Conservation (phyloP, 2,329 filamentous ascomycete genomes). For the Nothophaeocryptopus gaeumannii region DNA sequence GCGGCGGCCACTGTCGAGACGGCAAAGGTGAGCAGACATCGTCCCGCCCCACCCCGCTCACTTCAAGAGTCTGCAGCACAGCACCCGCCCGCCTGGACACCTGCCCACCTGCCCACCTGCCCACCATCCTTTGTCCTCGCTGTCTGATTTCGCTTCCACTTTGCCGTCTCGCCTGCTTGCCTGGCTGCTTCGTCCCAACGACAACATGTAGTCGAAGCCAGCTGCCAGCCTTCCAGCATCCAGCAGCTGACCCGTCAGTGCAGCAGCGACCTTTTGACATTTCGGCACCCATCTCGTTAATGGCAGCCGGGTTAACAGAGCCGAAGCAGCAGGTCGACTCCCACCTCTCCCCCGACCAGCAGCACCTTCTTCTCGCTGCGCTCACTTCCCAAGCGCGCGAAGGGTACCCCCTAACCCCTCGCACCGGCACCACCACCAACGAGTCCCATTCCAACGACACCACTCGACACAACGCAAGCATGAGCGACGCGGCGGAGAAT, state of each 20-base stretch:
- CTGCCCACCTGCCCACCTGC: background rate
- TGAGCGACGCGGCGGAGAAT: conserved; percentile 23
- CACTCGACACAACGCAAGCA: conserved; percentile 12
- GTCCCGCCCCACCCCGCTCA: background rate
- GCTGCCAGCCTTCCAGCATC: conserved; percentile 1
- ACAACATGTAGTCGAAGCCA: no score
- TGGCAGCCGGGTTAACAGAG: conserved; percentile 18
- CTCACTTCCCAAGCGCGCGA: conserved; percentile 41
- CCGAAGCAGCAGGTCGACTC: conserved; percentile 32
- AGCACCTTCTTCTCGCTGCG: conserved; percentile 48
- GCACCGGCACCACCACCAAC: conserved; percentile 5
- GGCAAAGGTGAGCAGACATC: conserved; percentile 1
- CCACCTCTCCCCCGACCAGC: conserved; percentile 44
- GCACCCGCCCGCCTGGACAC: no score
- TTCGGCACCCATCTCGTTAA: conserved; percentile 1
- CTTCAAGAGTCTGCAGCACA: no score
- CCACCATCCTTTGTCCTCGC: background rate
- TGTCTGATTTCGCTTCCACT: background rate
- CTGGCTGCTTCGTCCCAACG: no score
- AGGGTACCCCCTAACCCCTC: conserved; percentile 16
- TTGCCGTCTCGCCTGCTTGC: background rate
- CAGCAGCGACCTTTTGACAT: background rate
- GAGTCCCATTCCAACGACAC: conserved; percentile 14
- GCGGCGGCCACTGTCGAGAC: background rate
- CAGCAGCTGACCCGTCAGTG: background rate